Evolutionary conservation across 495 filamentous ascomycete genomes (phyloP).

Genomic region (Talaromyces stipitatus): DNA sequence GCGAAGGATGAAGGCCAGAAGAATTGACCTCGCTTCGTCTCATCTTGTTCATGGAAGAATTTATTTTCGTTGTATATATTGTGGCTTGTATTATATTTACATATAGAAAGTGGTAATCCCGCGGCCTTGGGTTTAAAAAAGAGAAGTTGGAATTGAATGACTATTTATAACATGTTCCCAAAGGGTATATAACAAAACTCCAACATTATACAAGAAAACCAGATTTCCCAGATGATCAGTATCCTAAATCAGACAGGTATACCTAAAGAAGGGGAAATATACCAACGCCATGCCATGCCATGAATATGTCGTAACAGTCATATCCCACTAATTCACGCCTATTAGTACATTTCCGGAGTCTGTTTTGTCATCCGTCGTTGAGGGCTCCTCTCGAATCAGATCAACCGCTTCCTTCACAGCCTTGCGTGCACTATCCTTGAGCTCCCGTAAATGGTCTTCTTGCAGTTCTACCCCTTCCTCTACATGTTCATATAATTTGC

Average conservation of each 20-base stretch:
- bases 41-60: background rate
- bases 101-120: too few species aligned
- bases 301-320: background rate
- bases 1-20: background rate
- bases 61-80: background rate
- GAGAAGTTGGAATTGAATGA: too few species aligned
- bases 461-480: slow-evolving; percentile 51
- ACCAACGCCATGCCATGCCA: background rate
- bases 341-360: background rate
- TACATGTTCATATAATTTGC: slow-evolving; percentile 77
- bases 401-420: slow-evolving; percentile 66
- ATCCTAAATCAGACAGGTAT: background rate
- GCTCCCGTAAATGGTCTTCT: slow-evolving; percentile 47
- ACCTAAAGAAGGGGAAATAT: background rate
- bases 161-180: background rate
- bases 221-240: background rate
- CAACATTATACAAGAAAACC: background rate
- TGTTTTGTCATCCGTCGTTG: background rate
- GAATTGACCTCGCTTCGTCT: background rate
- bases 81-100: background rate
- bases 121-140: too few species aligned
- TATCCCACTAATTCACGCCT: background rate
- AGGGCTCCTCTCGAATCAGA: background rate
- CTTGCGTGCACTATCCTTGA: slow-evolving; percentile 61
- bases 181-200: background rate